Evolutionary conservation across 2,329 filamentous ascomycete genomes (phyloP).

Genomic region (Tolypocladium pustulatum): DNA sequence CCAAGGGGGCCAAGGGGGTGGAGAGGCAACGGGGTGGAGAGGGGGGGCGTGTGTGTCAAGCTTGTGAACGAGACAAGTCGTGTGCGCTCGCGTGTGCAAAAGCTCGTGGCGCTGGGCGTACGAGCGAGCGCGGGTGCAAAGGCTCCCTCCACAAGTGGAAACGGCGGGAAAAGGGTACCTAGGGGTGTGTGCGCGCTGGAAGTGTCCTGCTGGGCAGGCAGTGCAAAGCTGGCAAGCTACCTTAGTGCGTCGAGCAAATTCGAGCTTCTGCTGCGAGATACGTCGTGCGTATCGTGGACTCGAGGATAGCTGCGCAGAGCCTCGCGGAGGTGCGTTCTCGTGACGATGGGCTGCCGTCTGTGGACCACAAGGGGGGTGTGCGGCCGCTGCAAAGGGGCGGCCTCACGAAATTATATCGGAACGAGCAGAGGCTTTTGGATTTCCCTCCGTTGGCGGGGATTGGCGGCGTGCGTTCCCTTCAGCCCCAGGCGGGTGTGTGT

Average conservation of each 20-base stretch:
- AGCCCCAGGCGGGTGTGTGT: not conserved
- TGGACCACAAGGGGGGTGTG: not conserved
- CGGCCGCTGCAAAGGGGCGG: constrained; percentile 7
- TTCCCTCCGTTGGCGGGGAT: constrained; percentile 10
- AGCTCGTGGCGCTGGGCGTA: constrained; percentile 2
- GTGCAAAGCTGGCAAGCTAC: too few species aligned
- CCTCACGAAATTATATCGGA: constrained; percentile 25
- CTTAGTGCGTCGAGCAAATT: not conserved
- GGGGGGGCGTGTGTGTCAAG: constrained; percentile 5
- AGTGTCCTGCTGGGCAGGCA: too few species aligned
- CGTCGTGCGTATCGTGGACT: not conserved
- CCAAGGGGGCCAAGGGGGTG: not conserved
- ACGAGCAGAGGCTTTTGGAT: constrained; percentile 14
- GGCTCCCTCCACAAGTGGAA: constrained; percentile 1
- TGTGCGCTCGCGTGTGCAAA: not conserved
- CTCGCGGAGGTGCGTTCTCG: not conserved
- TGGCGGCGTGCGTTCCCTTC: constrained; percentile 5
- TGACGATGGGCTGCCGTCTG: not conserved
- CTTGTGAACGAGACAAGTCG: not conserved
- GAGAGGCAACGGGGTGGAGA: not conserved
- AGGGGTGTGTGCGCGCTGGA: too few species aligned
- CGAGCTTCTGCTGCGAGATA: not conserved
- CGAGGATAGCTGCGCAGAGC: not conserved
- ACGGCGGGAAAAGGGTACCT: not conserved
- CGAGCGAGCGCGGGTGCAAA: too few species aligned